Evolutionary conservation across 2,329 filamentous ascomycete species (phyloP), one percentile per base, ranked within the genome.

Genomic region (Hymenoscyphus fructigenus): DNA sequence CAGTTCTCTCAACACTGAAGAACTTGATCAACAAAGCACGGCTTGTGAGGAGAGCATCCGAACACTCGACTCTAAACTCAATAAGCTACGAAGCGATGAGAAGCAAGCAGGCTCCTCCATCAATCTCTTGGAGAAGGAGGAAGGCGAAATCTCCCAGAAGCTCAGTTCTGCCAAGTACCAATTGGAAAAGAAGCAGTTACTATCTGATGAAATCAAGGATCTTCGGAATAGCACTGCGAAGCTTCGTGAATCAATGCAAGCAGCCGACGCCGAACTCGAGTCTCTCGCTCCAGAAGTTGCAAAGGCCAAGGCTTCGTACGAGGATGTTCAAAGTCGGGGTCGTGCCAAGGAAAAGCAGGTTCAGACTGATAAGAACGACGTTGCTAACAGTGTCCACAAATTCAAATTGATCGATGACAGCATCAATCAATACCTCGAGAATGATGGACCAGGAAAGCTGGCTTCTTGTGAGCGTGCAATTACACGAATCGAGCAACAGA

Each of bases 21-120:
- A 95, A 69, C 93, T 98, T 61, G 91, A 95, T 71, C 88, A 91
- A 61, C 86, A 93, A 58, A 86, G 93, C 67, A 86, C 87, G 58
- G 78, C 80, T 20, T 83, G 89, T 63, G 85, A 84, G 23, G 91
- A 93, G 66, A 87, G 91, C 73, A 83, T 88, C 69, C 86, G 89
- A 62, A 79, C 79, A 26, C 78, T 88, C 32, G 92, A 91, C 74
- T 81, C 81, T 53, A 84, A 82, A 55, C 82, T 94, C 14, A 78
- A 84, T 6, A 91, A 90, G 71, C 78, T 96, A 36, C 85, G 83
- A 0, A 80, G 79, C 14, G 91, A 95, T 38, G 88, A 86, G 69
- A 91, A 97, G 69, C 87, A 90, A 47, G 84, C 87, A 62, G 88
- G 88, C 65, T 86, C 87, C 68, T 81, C 86, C 41, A 84, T 95